Evolutionary conservation across 129 eudicot genomes (phyloP), one percentile per base, ranked within the genome.

Genomic region (Artemisia argyi): DNA sequence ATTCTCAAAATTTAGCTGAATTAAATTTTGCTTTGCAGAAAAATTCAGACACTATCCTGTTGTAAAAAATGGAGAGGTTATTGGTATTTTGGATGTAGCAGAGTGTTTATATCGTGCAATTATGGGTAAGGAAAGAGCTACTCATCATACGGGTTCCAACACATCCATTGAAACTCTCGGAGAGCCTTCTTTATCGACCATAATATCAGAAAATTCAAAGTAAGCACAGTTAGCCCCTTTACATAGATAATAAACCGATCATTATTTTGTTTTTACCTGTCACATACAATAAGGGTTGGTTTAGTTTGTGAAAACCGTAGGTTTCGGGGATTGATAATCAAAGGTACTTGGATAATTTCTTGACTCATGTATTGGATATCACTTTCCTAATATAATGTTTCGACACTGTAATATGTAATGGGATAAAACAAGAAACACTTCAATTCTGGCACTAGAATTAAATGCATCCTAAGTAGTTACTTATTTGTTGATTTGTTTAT

Each of bases 1-100:
- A 15, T 20, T 14, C 11, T 20, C 13, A 20, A 32, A 22, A n/a
- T 10, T 30, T 68, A 68, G 53, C n/a, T 56, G 64, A 18, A 26
- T 30, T 22, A 47, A 65, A 46, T 24, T 32, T 63, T 76, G 20
- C 69, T 24, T 61, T 54, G 64, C 91, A 90, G 99, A 97, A 80
- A 95, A 90, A 73, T 95, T 95, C 73, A 95, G 97, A 81, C 97
- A 95, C 76, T 71, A 88, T 79, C 97, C 97, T 18, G 99, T 95
- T 66, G 96, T 90, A 28, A 97, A 95, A 32, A 90, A 90, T 60
- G 99, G 99, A 47, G 91, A 91, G 84, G 99, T 88, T 57, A 76
- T 95, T 73, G 97, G 97, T 54, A 66, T 95, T 66, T 97, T 95
- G 61, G 99, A 95, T 78, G 91, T 95, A 71, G 96, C 96, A 66